Evolutionary conservation across 1,139 yeast genomes (phyloP), one percentile per base, ranked within the genome.

Genomic region (Pichia inconspicua): DNA sequence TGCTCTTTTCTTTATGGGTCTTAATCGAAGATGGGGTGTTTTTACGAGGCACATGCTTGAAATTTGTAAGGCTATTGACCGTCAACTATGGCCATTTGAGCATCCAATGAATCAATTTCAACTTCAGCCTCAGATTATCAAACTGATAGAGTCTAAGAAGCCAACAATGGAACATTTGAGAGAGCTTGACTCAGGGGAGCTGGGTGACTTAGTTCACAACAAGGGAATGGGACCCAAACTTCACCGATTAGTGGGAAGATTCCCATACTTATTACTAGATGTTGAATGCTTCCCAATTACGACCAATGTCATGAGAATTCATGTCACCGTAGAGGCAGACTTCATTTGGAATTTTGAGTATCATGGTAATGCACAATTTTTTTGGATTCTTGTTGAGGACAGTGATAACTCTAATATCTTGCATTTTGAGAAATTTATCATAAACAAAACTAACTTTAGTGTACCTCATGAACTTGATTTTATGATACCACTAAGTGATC

Each of bases 251-350:
- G 69, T 88, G 36, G 81, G 82, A 4, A 70, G 83, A 49, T 86
- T 94, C 57, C 99, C 99, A 0, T 72, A 73, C 34, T 66, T 94
- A 43, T 71, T 75, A 19, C 71, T 92, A 41, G 84, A 82, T 36
- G 84, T 92, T 3, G 95, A 86, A 53, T 80, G 89, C n/a, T 86
- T 87, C 54, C 98, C 99, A 0, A 82, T 94, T 34, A 88, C 98
- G 0, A 74, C 79, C 19, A 84, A 82, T 58, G 97, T 94, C 6
- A 78, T 92, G 80, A 72, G 96, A 49, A 78, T 92, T 30, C 89
- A 85, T 60, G 74, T 87, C 1, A 70, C 68, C 22, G 67, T 92
- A 30, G 79, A 74, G 40, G 82, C 96, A 1, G 94, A 86, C 58
- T 89, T 89, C 62, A 67, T 71, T 4, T 92, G 97, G 97, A 96